Percentiles rank a stretch among this genome's conserved stretches.
Conservation (phyloP, 2,329 filamentous ascomycete species). For the Claviceps sorghi region DNA sequence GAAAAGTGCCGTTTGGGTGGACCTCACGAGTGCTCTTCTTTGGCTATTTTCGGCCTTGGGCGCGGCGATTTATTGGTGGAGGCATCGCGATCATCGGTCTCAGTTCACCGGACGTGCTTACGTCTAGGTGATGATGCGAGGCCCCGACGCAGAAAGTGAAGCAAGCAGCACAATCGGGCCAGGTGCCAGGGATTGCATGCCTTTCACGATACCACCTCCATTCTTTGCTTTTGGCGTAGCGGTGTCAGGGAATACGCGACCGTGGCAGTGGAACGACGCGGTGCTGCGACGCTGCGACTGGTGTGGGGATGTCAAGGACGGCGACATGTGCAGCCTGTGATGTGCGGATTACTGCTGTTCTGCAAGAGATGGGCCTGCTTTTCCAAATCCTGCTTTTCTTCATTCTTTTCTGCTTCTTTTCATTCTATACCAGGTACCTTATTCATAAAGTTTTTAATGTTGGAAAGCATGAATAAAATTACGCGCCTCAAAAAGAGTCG, state of each 20-base stretch:
- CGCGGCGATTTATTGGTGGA: slow-evolving; percentile 43
- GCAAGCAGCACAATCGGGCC: not conserved
- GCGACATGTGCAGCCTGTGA: not conserved
- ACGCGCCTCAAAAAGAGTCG: not conserved
- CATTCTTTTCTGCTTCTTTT: not conserved
- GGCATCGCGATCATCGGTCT: slow-evolving; percentile 34
- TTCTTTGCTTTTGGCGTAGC: slow-evolving; percentile 3
- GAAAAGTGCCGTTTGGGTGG: slow-evolving; percentile 78
- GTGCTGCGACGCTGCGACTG: not conserved
- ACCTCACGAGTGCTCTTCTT: slow-evolving; percentile 57
- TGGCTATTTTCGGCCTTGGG: slow-evolving; percentile 54
- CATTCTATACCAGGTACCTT: not conserved
- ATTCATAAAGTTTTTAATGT: not conserved
- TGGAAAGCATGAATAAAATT: not conserved
- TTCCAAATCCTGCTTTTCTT: not conserved
- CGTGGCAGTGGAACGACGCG: not conserved
- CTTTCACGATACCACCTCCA: not conserved
- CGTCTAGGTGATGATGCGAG: slow-evolving; percentile 22
- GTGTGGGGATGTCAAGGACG: not conserved
- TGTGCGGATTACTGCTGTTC: not conserved
- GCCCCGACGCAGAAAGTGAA: not conserved
- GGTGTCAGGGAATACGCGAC: not conserved
- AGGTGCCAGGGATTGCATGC: not conserved
- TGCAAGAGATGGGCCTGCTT: not conserved
- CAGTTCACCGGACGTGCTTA: slow-evolving; percentile 46